These are phyloP conservation scores for Musa troglodytarum DNA, from an alignment of 176 grass and related monocot genomes.

Conservation along the genomic window DNA sequence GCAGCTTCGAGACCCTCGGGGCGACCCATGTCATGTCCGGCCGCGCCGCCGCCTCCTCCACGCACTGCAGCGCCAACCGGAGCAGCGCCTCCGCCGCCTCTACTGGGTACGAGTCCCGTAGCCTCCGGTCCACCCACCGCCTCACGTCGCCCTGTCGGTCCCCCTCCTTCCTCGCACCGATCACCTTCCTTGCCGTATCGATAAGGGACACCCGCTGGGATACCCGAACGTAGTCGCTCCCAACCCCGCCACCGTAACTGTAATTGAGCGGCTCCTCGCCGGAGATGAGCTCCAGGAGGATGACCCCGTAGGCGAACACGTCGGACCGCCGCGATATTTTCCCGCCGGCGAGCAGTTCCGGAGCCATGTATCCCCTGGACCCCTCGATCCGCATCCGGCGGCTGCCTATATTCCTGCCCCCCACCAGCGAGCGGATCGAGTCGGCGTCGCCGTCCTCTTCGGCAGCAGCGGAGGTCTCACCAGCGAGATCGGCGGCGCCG, in stretches of 20 bases:
- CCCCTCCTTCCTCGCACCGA: not conserved
- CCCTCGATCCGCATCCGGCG: conserved; percentile 20
- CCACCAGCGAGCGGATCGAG: not conserved
- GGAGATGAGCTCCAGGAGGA: conserved; percentile 53
- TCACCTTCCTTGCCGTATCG: conserved; percentile 41
- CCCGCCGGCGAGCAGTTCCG: conserved; percentile 15
- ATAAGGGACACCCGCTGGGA: conserved; percentile 56
- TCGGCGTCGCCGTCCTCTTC: not conserved
- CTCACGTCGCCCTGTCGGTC: conserved; percentile 43
- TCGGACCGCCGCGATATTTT: conserved; percentile 29
- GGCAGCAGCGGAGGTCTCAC: not conserved
- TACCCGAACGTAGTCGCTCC: conserved; percentile 8
- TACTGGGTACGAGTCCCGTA: conserved; percentile 61
- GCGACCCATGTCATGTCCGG: conserved; percentile 68
- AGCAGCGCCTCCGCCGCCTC: conserved; percentile 45
- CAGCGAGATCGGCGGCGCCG: conserved; percentile 35
- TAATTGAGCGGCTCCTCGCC: conserved; percentile 46
- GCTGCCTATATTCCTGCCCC: conserved; percentile 2
- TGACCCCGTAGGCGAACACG: conserved; percentile 51
- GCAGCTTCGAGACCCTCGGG: conserved; percentile 69
- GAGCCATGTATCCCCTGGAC: conserved; percentile 32
- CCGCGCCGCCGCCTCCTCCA: conserved; percentile 33
- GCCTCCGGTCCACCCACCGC: conserved; percentile 67
- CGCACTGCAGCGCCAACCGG: conserved; percentile 49
- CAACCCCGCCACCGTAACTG: conserved; percentile 25